These are phyloP conservation scores for Isatis tinctoria DNA, from an alignment of 345 rosid genomes.

Conservation along the genomic window DNA sequence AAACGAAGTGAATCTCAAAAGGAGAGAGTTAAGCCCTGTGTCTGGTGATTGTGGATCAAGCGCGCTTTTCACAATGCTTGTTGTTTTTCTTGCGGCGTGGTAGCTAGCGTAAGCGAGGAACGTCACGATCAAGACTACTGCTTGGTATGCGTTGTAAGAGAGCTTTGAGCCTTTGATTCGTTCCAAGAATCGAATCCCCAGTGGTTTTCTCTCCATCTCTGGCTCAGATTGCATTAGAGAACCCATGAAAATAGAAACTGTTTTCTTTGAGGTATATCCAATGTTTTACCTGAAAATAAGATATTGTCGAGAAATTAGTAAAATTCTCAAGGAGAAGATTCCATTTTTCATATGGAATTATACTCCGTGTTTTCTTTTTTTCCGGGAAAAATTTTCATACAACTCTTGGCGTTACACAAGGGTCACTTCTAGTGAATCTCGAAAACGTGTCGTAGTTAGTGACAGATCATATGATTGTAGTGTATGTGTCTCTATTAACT, in stretches of 20 bases:
- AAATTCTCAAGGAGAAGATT: slow-evolving; percentile 8
- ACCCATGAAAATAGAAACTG: slow-evolving; percentile 34
- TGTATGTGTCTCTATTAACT: slow-evolving; percentile 5
- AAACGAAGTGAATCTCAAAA: slow-evolving; percentile 21
- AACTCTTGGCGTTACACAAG: slow-evolving; percentile 17
- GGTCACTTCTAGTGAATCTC: slow-evolving; percentile 3
- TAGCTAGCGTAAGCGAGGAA: slow-evolving; percentile 76
- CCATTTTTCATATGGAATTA: slow-evolving; percentile 9
- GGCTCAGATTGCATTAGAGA: slow-evolving; percentile 32
- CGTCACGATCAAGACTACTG: slow-evolving; percentile 76
- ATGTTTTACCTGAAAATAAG: not conserved
- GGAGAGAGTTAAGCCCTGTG: slow-evolving; percentile 20
- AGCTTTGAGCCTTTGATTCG: slow-evolving; percentile 41
- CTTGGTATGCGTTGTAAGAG: slow-evolving; percentile 65
- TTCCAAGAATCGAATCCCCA: slow-evolving; percentile 61
- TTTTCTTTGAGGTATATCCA: not conserved
- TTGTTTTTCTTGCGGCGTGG: slow-evolving; percentile 84
- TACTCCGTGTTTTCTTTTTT: not conserved
- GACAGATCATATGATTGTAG: not conserved
- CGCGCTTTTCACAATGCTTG: slow-evolving; percentile 85
- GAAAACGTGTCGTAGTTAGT: slow-evolving; percentile 7
- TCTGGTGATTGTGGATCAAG: slow-evolving; percentile 68
- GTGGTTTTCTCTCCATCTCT: slow-evolving; percentile 44
- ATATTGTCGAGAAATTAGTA: not conserved
- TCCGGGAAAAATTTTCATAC: not conserved